A percentile compares a stretch with the other conserved stretches of the same genome.
Evolutionary conservation across 176 grass and related monocot species (phyloP).

Genomic region (Pontederia paniculata): DNA sequence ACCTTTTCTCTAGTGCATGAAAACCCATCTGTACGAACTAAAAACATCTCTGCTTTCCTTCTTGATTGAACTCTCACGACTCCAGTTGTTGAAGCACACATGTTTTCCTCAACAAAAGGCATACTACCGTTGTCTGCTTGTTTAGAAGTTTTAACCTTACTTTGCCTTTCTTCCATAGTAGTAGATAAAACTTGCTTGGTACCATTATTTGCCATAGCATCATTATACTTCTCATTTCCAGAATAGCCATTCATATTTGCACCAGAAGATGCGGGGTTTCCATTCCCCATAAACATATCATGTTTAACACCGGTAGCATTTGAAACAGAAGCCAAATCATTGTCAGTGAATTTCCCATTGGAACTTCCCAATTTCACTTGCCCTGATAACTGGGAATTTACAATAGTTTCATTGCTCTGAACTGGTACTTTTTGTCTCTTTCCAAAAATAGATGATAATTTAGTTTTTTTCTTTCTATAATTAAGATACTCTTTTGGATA

Average conservation of each 20-base stretch:
- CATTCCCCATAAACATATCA: constrained; percentile 40
- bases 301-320: constrained; percentile 37
- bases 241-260: constrained; percentile 8
- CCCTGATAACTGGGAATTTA: constrained; percentile 30
- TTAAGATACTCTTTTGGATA: constrained; percentile 66
- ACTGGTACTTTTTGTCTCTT: constrained; percentile 25
- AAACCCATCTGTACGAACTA: constrained; percentile 91
- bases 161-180: constrained; percentile 28
- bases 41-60: constrained; percentile 96
- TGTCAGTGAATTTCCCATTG: constrained; percentile 28
- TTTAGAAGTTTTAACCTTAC: constrained; percentile 23
- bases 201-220: constrained; percentile 13
- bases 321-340: constrained; percentile 34
- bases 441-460: constrained; percentile 23
- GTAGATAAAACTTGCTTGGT: constrained; percentile 25
- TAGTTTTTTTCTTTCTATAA: constrained; percentile 30
- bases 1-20: constrained; percentile 98
- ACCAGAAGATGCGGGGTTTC: constrained; percentile 32
- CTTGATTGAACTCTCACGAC: constrained; percentile 87
- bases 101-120: constrained; percentile 49
- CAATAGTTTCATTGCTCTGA: constrained; percentile 20
- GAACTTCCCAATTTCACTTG: constrained; percentile 28
- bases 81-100: constrained; percentile 76
- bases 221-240: background rate
- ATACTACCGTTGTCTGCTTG: constrained; percentile 18